Base-by-base conservation (phyloP, 306 rosid species). In the Senna siamea region DNA sequence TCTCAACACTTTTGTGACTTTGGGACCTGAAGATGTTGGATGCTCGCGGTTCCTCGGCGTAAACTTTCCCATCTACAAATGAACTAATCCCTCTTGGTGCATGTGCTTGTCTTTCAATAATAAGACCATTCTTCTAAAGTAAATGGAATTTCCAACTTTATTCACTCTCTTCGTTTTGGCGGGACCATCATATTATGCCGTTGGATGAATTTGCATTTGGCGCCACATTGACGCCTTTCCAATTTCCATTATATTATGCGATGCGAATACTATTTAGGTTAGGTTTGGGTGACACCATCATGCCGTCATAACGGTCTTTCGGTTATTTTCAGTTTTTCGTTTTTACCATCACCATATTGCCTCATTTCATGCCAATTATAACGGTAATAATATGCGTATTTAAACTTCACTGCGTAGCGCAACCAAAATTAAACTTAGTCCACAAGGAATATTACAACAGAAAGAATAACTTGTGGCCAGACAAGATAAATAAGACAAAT, bases 101-200 rank as follows among this genome's bases (percentile, higher is more conserved):
- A 75, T 70, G 62, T 56, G 65, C 43, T 64, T 52, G n/a, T 52
- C 78, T 70, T 64, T 80, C 23, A 55, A 62, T 75, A 62, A 54
- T 44, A 26, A 55, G 44, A 47, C 64, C 19, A 23, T 44, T 53
- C 26, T 37, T 70, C 32, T 54, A 53, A 13, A 47, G 40, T 22
- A 19, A 56, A 57, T 30, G 28, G 60, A 12, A 76, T 66, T 77
- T 66, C 37, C 7, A 30, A 65, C 85, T 71, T 76, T 38, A 55
- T 66, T 66, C 67, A 14, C 76, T 60, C 67, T 65, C 20, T 14
- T 35, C 5, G 23, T 77, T 81, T 81, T 54, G 74, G 85, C 77
- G 80, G 73, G 79, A 60, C 68, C 62, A 1, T 9, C 48, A 37
- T 26, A 26, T 26, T 26, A 26, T 26, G 28, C 26, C 23, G 28